A percentile compares a stretch with the other conserved stretches of the same genome.
Conservation (phyloP, 441 rosid genomes). For the Euphorbia corollata region DNA sequence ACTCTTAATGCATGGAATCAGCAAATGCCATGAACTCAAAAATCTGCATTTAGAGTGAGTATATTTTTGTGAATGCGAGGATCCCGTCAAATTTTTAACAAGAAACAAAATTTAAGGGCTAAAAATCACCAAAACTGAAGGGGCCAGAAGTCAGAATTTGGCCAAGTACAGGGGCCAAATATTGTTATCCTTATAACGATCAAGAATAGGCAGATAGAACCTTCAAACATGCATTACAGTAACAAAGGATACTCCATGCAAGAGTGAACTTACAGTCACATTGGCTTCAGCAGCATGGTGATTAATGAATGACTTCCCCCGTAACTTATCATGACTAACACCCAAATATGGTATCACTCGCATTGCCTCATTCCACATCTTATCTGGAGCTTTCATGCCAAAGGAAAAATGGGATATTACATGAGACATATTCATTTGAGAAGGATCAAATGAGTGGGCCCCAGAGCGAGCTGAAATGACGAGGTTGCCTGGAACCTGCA, state of each 20-base stretch:
- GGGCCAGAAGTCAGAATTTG: neutral
- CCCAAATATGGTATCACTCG: constrained; percentile 75
- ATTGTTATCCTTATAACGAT: neutral
- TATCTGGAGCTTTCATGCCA: constrained; percentile 56
- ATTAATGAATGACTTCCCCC: constrained; percentile 72
- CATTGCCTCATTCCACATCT: constrained; percentile 52
- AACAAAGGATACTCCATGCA: constrained; percentile 11
- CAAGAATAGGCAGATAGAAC: neutral
- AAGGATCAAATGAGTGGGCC: constrained; percentile 85
- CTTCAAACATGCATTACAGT: neutral
- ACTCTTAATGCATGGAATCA: neutral
- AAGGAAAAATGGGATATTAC: constrained; percentile 78
- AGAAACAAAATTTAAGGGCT: neutral
- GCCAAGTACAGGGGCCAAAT: too few species aligned
- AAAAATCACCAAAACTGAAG: neutral
- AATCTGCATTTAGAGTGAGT: neutral
- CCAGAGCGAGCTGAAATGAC: constrained; percentile 76
- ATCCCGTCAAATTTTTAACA: neutral
- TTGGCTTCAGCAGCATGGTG: constrained; percentile 69
- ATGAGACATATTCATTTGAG: constrained; percentile 95
- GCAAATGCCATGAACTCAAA: neutral
- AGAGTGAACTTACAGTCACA: constrained; percentile 71
- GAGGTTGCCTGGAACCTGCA: constrained; percentile 96
- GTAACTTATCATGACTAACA: constrained; percentile 71
- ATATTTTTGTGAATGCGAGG: neutral